Conservation (phyloP, 1,284 basidiomycete genomes). For the Apiotrichum gracile region DNA sequence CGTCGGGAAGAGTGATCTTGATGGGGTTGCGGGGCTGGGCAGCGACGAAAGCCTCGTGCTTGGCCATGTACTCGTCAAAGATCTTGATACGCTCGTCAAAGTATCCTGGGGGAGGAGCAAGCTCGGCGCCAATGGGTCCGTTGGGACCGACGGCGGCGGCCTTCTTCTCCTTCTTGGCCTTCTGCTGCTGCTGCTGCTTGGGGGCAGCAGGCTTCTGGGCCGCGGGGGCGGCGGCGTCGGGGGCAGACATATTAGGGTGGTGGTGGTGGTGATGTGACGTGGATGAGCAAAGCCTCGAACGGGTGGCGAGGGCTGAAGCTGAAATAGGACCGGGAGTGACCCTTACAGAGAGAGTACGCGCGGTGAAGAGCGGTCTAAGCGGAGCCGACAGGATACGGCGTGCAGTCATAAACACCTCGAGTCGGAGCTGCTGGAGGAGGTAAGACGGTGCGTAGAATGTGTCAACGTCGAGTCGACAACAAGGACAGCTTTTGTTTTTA, state of each 20-base stretch:
- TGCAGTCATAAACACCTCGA: slow-evolving; percentile 11
- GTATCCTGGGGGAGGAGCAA: slow-evolving; percentile 77
- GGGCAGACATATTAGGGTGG: neutral
- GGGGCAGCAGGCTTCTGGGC: slow-evolving; percentile 2
- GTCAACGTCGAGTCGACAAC: too few relatives aligned
- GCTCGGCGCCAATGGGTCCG: slow-evolving; percentile 47
- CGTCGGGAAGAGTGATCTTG: slow-evolving; percentile 79
- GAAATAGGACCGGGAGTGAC: neutral
- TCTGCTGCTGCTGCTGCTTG: slow-evolving; percentile 11
- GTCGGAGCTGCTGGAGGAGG: neutral
- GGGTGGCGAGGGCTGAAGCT: neutral
- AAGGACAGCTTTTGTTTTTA: too few relatives aligned
- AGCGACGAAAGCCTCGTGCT: slow-evolving; percentile 73
- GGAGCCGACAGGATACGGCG: slow-evolving; percentile 8
- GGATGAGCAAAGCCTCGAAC: neutral
- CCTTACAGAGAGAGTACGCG: neutral
- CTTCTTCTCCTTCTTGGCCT: slow-evolving; percentile 46
- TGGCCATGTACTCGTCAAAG: slow-evolving; percentile 81
- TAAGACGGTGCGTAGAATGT: neutral
- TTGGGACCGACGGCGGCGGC: slow-evolving; percentile 6
- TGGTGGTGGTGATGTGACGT: neutral
- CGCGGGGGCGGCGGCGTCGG: slow-evolving; percentile 4
- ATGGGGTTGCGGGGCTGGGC: slow-evolving; percentile 84
- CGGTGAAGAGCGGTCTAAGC: neutral
- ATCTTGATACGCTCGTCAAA: slow-evolving; percentile 85